Percentiles rank a stretch among this genome's conserved stretches.
phyloP scores from a whole-genome alignment of 495 filamentous ascomycete genomes.

The Chaetomium cochliodes region DNA sequence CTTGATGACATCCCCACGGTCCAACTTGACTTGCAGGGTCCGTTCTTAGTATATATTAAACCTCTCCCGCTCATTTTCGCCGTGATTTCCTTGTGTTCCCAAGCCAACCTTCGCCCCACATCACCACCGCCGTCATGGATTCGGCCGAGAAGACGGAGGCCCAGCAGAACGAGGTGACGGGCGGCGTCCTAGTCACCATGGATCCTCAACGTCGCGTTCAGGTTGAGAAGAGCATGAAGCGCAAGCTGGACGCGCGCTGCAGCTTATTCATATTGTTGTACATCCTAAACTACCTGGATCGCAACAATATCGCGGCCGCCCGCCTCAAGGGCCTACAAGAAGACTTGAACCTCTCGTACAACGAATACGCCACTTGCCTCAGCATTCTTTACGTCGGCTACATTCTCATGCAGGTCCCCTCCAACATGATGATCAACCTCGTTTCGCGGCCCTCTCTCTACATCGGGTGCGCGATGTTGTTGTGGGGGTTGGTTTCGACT shows the following conservation, averaged over 20 bases:
- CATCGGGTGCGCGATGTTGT: slow-evolving; percentile 56
- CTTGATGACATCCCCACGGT: neutral
- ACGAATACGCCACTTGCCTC: slow-evolving; percentile 44
- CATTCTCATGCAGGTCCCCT: slow-evolving; percentile 53
- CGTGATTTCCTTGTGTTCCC: neutral
- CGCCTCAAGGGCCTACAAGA: slow-evolving; percentile 49
- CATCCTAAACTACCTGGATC: slow-evolving; percentile 77
- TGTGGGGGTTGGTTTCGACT: slow-evolving; percentile 70
- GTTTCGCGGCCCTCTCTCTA: slow-evolving; percentile 43
- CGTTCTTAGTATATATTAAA: neutral
- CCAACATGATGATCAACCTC: slow-evolving; percentile 44
- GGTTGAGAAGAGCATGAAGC: slow-evolving; percentile 43
- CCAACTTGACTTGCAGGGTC: neutral
- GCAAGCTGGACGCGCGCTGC: slow-evolving; percentile 46
- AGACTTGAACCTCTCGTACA: slow-evolving; percentile 41
- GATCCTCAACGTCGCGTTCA: slow-evolving; percentile 35
- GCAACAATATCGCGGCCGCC: slow-evolving; percentile 54
- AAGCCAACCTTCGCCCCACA: neutral
- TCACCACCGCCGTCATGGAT: slow-evolving; percentile 11
- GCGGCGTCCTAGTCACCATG: slow-evolving; percentile 26
- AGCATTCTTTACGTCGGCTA: slow-evolving; percentile 53
- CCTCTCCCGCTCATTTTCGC: neutral
- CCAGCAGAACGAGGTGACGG: slow-evolving; percentile 6
- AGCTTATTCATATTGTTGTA: slow-evolving; percentile 54
- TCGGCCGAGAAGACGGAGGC: slow-evolving; percentile 6